A percentile compares a stretch with the other conserved stretches of the same genome.
phyloP scores from a whole-genome alignment of 2,329 filamentous ascomycete genomes.

The Incumbomyces lentus region DNA sequence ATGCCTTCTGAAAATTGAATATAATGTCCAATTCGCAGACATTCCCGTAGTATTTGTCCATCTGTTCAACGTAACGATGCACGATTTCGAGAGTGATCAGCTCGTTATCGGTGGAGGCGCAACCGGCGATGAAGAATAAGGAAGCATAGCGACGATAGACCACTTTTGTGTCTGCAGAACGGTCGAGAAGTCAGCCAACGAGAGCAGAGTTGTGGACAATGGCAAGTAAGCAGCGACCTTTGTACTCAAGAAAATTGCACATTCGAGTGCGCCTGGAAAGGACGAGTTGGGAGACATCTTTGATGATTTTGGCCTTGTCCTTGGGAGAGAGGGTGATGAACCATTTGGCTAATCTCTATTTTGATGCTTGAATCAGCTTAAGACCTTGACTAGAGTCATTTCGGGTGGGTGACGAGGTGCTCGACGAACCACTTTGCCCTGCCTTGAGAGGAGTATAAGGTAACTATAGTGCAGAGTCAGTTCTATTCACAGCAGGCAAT shows the following conservation, averaged over 20 bases:
- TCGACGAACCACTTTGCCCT: conserved; percentile 91
- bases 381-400: conserved; percentile 16
- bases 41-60: conserved; percentile 99
- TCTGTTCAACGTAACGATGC: conserved; percentile 98
- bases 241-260: conserved; percentile 99
- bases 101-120: conserved; percentile 94
- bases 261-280: conserved; percentile 92
- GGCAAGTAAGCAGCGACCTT: conserved; percentile 49
- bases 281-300: conserved; percentile 96
- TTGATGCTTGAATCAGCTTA: conserved; percentile 25
- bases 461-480: conserved; percentile 51
- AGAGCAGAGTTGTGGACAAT: neutral
- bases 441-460: conserved; percentile 89
- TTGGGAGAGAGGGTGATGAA: conserved; percentile 95
- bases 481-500: conserved; percentile 8
- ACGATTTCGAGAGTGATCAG: conserved; percentile 97
- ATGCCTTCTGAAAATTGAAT: conserved; percentile 99
- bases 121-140: conserved; percentile 97
- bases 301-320: conserved; percentile 99
- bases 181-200: conserved; percentile 10
- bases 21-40: conserved; percentile 99
- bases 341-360: conserved; percentile 94
- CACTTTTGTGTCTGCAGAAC: conserved; percentile 75
- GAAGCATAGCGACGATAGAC: conserved; percentile 98
- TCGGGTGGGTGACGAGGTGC: conserved; percentile 29